Conservation (phyloP, 257 asterid species). For the Agastache rugosa region DNA sequence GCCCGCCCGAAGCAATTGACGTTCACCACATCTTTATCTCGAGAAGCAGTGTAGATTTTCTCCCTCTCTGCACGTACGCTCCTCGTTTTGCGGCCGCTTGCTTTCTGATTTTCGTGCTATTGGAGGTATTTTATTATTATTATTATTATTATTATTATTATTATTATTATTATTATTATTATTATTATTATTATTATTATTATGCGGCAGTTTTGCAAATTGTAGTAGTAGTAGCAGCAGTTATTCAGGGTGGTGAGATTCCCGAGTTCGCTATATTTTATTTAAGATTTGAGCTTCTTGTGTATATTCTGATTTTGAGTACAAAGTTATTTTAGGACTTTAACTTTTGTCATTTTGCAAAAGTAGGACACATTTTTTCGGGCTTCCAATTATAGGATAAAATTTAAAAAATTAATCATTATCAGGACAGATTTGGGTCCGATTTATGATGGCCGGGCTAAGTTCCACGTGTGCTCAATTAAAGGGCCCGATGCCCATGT, state of each 20-base stretch:
- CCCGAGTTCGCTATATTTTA: background rate
- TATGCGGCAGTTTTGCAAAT: background rate
- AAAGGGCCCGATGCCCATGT: too few species aligned
- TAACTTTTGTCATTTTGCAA: too few species aligned
- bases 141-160: too few species aligned
- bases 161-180: too few species aligned
- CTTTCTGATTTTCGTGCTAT: constrained; percentile 40
- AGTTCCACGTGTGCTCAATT: too few species aligned
- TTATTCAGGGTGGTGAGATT: background rate
- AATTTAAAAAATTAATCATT: too few species aligned
- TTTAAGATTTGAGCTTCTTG: constrained; percentile 6
- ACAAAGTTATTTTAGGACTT: too few species aligned
- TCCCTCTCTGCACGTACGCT: constrained; percentile 43
- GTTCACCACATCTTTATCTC: constrained; percentile 64
- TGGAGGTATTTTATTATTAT: constrained; percentile 57
- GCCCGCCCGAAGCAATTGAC: constrained; percentile 65
- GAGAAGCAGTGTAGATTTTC: constrained; percentile 42
- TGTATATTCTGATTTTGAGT: background rate
- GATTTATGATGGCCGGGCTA: too few species aligned
- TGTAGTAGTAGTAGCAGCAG: background rate
- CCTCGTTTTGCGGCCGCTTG: constrained; percentile 45
- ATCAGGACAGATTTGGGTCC: too few species aligned
- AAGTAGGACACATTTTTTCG: too few species aligned
- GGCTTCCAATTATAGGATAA: too few species aligned
- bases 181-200: too few species aligned